phyloP scores from a whole-genome alignment of 495 filamentous ascomycete species.

The Xylaria bambusicola region DNA sequence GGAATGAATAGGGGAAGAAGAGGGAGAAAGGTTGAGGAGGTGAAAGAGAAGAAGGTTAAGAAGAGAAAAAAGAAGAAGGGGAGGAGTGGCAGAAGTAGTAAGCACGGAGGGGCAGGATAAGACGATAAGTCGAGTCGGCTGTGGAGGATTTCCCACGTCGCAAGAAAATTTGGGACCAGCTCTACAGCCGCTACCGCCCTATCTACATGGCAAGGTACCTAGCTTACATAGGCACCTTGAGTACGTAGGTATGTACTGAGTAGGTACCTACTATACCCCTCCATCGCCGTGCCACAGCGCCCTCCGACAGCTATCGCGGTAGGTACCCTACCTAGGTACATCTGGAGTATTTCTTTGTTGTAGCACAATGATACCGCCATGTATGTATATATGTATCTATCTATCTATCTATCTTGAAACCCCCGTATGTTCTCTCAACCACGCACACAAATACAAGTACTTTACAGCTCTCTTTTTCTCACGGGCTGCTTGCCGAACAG shows the following conservation, averaged over 20 bases:
- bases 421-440: too few species aligned
- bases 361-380: too few species aligned
- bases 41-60: conserved; percentile 4
- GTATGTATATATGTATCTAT: too few species aligned
- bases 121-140: conserved; percentile 11
- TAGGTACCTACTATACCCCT: background rate
- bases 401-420: too few species aligned
- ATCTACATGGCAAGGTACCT: too few species aligned
- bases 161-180: conserved; percentile 15
- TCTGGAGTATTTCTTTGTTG: too few species aligned
- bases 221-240: too few species aligned
- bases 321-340: conserved; percentile 4
- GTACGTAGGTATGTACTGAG: too few species aligned
- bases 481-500: background rate
- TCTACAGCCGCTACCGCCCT: too few species aligned
- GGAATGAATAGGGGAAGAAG: conserved; percentile 1
- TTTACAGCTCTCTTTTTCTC: too few species aligned
- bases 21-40: background rate
- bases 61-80: conserved; percentile 11
- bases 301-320: background rate
- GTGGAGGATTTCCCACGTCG: conserved; percentile 20
- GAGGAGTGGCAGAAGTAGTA: conserved; percentile 11
- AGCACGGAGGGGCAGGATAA: conserved; percentile 23
- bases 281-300: conserved; percentile 1
- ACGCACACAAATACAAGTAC: too few species aligned